These are phyloP conservation scores for Dactylellina sp. DNA, from an alignment of 2,329 filamentous ascomycete genomes.

Conservation along the genomic window DNA sequence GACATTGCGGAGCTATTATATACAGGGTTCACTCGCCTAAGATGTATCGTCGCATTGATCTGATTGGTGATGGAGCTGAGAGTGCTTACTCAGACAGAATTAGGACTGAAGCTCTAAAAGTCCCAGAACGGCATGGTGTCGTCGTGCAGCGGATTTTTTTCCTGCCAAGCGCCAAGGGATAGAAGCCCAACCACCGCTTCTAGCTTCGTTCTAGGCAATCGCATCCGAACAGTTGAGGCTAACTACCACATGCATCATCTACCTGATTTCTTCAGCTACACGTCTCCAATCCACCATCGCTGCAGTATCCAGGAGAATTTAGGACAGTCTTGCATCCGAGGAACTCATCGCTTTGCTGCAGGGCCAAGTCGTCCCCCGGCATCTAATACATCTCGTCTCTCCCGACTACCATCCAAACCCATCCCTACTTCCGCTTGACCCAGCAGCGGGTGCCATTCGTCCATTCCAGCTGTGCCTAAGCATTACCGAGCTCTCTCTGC, in stretches of 20 bases:
- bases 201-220: not conserved
- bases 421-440: not conserved
- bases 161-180: conserved; percentile 1
- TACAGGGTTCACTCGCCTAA: too few relatives aligned
- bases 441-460: not conserved
- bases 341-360: conserved; percentile 5
- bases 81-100: too few relatives aligned
- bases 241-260: conserved; percentile 1
- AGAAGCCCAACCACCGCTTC: conserved; percentile 1
- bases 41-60: too few relatives aligned
- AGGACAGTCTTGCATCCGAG: not conserved
- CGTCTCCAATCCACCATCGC: not conserved
- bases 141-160: too few relatives aligned
- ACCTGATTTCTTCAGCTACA: not conserved
- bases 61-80: too few relatives aligned
- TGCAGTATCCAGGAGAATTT: not conserved
- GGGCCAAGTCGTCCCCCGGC: not conserved
- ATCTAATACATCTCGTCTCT: not conserved
- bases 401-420: conserved; percentile 1
- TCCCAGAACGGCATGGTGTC: too few relatives aligned
- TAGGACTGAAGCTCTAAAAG: too few relatives aligned
- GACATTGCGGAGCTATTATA: too few relatives aligned
- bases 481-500: not conserved
- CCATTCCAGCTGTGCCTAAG: not conserved
- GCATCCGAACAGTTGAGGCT: not conserved